A percentile compares a stretch with the other conserved stretches of the same genome.
These are phyloP conservation scores for Arabis hirsuta DNA, from an alignment of 345 rosid genomes.

Conservation along the genomic window DNA sequence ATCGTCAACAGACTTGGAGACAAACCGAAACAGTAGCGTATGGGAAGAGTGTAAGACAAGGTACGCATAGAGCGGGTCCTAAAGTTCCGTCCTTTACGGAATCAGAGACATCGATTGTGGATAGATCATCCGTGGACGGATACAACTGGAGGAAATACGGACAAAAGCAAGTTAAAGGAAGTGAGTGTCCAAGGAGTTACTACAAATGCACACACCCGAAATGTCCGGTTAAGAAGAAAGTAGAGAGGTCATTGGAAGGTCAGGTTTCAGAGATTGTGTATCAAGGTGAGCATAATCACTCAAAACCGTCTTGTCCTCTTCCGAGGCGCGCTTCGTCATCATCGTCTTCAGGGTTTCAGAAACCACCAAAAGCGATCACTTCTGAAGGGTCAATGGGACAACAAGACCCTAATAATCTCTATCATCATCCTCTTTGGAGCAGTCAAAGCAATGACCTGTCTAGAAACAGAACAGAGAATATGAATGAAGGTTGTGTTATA, in stretches of 20 bases:
- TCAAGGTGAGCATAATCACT: slow-evolving; percentile 91
- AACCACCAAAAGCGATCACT: slow-evolving; percentile 50
- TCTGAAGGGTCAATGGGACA: slow-evolving; percentile 52
- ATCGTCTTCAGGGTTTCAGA: slow-evolving; percentile 44
- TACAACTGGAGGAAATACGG: slow-evolving; percentile 99
- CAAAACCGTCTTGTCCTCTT: slow-evolving; percentile 76
- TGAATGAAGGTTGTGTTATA: slow-evolving; percentile 46
- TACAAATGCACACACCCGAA: slow-evolving; percentile 91
- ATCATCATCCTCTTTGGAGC: slow-evolving; percentile 41
- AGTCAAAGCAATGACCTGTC: slow-evolving; percentile 56
- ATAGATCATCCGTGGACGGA: slow-evolving; percentile 83
- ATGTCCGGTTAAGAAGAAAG: slow-evolving; percentile 95
- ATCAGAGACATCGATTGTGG: slow-evolving; percentile 29
- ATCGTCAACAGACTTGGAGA: slow-evolving; percentile 42
- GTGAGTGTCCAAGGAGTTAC: slow-evolving; percentile 94
- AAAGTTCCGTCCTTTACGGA: slow-evolving; percentile 45
- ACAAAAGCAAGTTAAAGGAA: slow-evolving; percentile 98
- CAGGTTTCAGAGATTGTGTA: slow-evolving; percentile 93
- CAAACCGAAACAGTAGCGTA: slow-evolving; percentile 40
- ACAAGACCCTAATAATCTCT: slow-evolving; percentile 35
- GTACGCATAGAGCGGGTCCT: slow-evolving; percentile 29
- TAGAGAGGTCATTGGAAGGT: slow-evolving; percentile 85
- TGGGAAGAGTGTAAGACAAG: slow-evolving; percentile 46
- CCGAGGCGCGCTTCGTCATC: slow-evolving; percentile 53
- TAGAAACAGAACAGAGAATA: slow-evolving; percentile 45